Evolutionary conservation across 441 rosid genomes (phyloP), one percentile per base, ranked within the genome.

Genomic region (Populus trichocarpa): DNA sequence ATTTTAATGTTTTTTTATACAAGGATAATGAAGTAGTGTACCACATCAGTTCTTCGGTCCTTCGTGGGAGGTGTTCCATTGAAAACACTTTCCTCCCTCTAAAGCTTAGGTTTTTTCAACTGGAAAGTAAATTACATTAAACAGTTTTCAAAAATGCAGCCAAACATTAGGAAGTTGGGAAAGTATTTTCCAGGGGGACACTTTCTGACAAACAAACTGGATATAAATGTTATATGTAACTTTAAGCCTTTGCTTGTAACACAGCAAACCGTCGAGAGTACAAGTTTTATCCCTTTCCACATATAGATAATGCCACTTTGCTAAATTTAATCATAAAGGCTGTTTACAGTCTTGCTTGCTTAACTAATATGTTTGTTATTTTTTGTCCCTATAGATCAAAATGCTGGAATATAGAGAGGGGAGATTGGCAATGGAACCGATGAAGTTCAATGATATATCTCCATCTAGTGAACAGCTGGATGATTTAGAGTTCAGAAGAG

Each of bases 401-500:
- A 89, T 86, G 88, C 76, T 94, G 79, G 98, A 94, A 76, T 89
- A 89, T 79, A 88, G 92, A 74, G 87, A 84, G 66, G 81, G 79
- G 75, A 88, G 97, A 73, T 83, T 96, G 85, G 87, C 84, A 59
- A 82, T 82, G 89, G 98, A 94, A 82, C 98, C 99, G 59, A 14
- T 92, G 81, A 90, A 84, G 80, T 80, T 94, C 36, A 87, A 82
- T 69, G 80, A 70, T 40, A 63, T 83, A 57, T 80, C 91, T 80
- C 82, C 88, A 70, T 82, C 86, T 35, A 79, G 82, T 67, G 91
- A 85, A 68, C 84, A 79, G 30, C 77, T 79, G 74, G 88, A 87
- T 63, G 57, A 86, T 59, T 84, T 90, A 76, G 99, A 96, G 87
- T 96, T 92, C 83, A 89, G 97, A 75, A 87, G 92, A 86, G 93